phyloP scores from a whole-genome alignment of 2,329 filamentous ascomycete species.

The Monilinia fructicola region DNA sequence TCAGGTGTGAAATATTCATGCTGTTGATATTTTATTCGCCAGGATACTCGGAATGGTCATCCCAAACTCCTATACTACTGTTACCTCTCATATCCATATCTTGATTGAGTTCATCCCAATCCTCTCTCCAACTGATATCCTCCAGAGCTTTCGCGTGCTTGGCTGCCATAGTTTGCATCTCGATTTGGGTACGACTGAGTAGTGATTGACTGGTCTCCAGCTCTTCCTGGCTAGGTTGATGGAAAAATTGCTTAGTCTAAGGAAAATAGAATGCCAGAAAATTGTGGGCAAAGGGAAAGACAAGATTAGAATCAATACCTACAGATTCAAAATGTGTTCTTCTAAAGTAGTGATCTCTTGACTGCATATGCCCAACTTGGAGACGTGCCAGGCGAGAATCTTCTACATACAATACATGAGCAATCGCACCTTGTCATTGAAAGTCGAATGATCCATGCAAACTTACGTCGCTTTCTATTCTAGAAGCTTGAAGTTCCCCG shows the following conservation, averaged over 20 bases:
- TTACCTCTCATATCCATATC: slow-evolving; percentile 27
- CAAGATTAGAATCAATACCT: slow-evolving; percentile 31
- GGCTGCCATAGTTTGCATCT: slow-evolving; percentile 62
- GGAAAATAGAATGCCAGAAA: slow-evolving; percentile 25
- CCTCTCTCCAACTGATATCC: slow-evolving; percentile 56
- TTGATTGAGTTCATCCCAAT: slow-evolving; percentile 55
- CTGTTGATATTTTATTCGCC: slow-evolving; percentile 3
- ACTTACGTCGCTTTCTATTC: slow-evolving; percentile 59
- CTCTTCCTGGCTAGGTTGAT: slow-evolving; percentile 52
- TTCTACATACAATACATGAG: slow-evolving; percentile 45
- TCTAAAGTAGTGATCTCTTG: slow-evolving; percentile 61
- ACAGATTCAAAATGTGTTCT: slow-evolving; percentile 58
- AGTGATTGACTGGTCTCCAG: slow-evolving; percentile 58
- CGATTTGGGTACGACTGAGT: slow-evolving; percentile 60
- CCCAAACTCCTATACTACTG: slow-evolving; percentile 16
- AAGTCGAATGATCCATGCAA: background rate
- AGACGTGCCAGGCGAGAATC: slow-evolving; percentile 60
- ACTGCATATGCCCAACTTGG: slow-evolving; percentile 56
- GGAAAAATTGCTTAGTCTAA: slow-evolving; percentile 4
- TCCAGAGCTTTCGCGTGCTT: slow-evolving; percentile 52
- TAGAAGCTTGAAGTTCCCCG: slow-evolving; percentile 52
- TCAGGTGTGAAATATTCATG: background rate
- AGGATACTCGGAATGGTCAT: slow-evolving; percentile 1
- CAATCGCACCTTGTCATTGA: background rate
- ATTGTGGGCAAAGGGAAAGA: slow-evolving; percentile 29